Evolutionary conservation across 257 asterid genomes (phyloP).

Genomic region (Solanum megistacrolobum): DNA sequence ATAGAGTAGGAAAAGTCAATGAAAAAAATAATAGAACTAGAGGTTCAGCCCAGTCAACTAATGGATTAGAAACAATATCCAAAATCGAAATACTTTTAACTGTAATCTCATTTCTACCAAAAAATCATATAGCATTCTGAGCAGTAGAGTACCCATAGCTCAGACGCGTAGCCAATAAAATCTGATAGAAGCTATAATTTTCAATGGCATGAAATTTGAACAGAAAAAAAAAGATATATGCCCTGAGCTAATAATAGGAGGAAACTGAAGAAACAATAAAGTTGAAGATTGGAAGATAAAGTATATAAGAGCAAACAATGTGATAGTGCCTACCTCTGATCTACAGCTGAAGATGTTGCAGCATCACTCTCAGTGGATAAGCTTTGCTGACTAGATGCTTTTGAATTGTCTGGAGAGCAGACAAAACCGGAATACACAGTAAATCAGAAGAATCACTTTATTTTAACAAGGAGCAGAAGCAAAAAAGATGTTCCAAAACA

Average conservation of each 20-base stretch:
- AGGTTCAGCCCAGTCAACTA: neutral
- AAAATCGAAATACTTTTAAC: neutral
- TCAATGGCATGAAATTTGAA: neutral
- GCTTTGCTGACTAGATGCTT: slow-evolving; percentile 46
- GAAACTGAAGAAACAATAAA: slow-evolving; percentile 1
- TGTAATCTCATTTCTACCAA: neutral
- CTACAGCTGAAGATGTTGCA: slow-evolving; percentile 41
- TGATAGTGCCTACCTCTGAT: slow-evolving; percentile 38
- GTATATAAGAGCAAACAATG: neutral
- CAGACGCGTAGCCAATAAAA: neutral
- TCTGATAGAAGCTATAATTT: neutral
- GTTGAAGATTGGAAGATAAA: neutral
- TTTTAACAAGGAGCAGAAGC: neutral
- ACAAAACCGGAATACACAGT: slow-evolving; percentile 9
- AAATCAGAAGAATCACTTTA: slow-evolving; percentile 1
- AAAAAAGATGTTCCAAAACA: neutral
- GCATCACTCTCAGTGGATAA: slow-evolving; percentile 32
- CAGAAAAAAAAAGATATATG: neutral
- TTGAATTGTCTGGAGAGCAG: slow-evolving; percentile 53
- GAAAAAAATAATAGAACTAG: neutral
- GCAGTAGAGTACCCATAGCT: neutral
- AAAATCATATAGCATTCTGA: neutral
- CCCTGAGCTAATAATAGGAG: neutral
- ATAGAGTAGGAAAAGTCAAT: neutral
- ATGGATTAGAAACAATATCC: neutral